These are phyloP conservation scores for Senna tora DNA, from an alignment of 306 rosid species.

Conservation along the genomic window DNA sequence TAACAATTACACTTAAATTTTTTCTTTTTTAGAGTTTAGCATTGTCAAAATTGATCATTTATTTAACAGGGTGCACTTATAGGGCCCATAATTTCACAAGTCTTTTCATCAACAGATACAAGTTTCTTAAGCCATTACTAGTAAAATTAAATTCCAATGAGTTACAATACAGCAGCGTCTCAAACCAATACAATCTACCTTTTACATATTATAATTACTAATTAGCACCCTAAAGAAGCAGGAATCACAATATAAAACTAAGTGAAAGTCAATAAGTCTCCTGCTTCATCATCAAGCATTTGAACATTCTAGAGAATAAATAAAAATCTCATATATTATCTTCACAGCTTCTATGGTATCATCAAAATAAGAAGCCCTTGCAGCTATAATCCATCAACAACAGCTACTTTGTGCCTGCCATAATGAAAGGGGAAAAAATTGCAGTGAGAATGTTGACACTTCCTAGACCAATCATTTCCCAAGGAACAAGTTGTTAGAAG, in stretches of 20 bases:
- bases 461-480: not conserved
- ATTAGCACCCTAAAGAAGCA: not conserved
- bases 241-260: not conserved
- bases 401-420: slow-evolving; percentile 18
- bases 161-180: not conserved
- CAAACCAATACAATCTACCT: not conserved
- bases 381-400: not conserved
- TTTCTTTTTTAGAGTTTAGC: no score
- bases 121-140: not conserved
- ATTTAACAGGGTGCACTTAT: no score
- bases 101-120: not conserved
- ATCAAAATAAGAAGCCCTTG: not conserved
- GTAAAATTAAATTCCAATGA: not conserved
- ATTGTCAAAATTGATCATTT: no score
- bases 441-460: not conserved
- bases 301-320: not conserved
- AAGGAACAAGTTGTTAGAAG: no score
- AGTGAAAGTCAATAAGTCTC: not conserved
- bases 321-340: not conserved
- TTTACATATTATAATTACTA: not conserved
- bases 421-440: not conserved
- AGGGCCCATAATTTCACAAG: not conserved
- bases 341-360: not conserved
- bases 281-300: not conserved
- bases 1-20: no score